A percentile compares a stretch with the other conserved stretches of the same genome.
Conservation (phyloP, 2,329 filamentous ascomycete species). For the Cadophora malorum region DNA sequence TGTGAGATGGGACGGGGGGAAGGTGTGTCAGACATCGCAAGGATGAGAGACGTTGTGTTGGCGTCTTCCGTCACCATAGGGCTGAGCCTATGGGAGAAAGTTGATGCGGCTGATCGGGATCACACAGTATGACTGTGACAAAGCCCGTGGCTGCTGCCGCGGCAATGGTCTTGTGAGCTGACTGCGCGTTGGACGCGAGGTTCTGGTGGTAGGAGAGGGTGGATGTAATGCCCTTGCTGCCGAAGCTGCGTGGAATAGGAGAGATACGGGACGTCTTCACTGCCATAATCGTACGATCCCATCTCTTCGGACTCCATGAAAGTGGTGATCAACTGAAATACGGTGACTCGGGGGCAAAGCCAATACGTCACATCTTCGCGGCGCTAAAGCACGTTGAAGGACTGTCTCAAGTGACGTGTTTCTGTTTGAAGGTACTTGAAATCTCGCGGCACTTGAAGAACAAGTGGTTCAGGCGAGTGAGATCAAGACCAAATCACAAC, state of each 20-base stretch:
- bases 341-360: slow-evolving; percentile 41
- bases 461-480: slow-evolving; percentile 66
- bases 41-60: slow-evolving; percentile 42
- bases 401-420: slow-evolving; percentile 38
- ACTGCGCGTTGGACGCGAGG: slow-evolving; percentile 43
- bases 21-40: slow-evolving; percentile 37
- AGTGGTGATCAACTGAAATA: slow-evolving; percentile 26
- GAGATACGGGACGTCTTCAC: slow-evolving; percentile 56
- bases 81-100: slow-evolving; percentile 58
- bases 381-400: slow-evolving; percentile 33
- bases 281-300: slow-evolving; percentile 36
- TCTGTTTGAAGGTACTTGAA: slow-evolving; percentile 51
- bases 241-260: slow-evolving; percentile 45
- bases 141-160: slow-evolving; percentile 57
- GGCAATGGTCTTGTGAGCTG: slow-evolving; percentile 56
- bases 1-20: slow-evolving; percentile 43
- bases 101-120: slow-evolving; percentile 71
- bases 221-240: slow-evolving; percentile 49
- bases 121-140: slow-evolving; percentile 49
- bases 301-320: slow-evolving; percentile 38
- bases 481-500: slow-evolving; percentile 39
- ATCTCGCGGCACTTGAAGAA: slow-evolving; percentile 59
- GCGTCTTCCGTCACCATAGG: slow-evolving; percentile 45
- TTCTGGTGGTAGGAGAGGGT: slow-evolving; percentile 48
- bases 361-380: slow-evolving; percentile 41